phyloP scores from a whole-genome alignment of 495 filamentous ascomycete species.

The Hypoxylon intermedium region DNA sequence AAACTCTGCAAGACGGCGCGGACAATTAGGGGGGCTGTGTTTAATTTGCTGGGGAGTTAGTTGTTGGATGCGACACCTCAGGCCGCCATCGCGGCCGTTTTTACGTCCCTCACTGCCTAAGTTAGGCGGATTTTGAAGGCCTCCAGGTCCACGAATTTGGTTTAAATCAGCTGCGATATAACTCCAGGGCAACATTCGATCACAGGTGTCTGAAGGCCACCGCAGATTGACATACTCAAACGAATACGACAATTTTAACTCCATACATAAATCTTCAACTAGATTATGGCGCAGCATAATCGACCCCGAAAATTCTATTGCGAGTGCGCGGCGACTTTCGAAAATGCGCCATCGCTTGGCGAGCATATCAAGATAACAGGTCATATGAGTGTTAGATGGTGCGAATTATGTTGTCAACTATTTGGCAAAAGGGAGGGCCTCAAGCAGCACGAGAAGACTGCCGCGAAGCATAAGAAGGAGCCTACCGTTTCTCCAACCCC shows the following conservation, averaged over 20 bases:
- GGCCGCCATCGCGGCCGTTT: slow-evolving; percentile 2
- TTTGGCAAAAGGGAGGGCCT: not conserved
- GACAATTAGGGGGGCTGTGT: no score
- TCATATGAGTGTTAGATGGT: slow-evolving; percentile 24
- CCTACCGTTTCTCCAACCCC: not conserved
- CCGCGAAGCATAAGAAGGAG: slow-evolving; percentile 6
- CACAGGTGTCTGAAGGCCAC: no score
- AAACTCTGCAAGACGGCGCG: no score
- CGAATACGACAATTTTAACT: no score
- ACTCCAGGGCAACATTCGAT: no score
- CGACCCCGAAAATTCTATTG: slow-evolving; percentile 1
- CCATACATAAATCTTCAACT: no score
- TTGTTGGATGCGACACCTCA: slow-evolving; percentile 15
- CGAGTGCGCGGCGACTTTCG: slow-evolving; percentile 18
- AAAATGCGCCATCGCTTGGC: not conserved
- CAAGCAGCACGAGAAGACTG: slow-evolving; percentile 7
- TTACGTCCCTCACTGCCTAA: slow-evolving; percentile 4
- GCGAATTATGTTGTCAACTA: slow-evolving; percentile 5
- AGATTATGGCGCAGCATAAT: slow-evolving; percentile 6
- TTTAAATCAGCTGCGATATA: not conserved
- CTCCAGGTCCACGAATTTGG: slow-evolving; percentile 3
- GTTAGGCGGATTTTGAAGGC: slow-evolving; percentile 13
- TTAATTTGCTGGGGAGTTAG: slow-evolving; percentile 11
- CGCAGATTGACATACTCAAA: no score
- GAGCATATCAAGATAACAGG: slow-evolving; percentile 16